Conservation (phyloP, 768 basidiomycete species). For the Collybiopsis luxurians region DNA sequence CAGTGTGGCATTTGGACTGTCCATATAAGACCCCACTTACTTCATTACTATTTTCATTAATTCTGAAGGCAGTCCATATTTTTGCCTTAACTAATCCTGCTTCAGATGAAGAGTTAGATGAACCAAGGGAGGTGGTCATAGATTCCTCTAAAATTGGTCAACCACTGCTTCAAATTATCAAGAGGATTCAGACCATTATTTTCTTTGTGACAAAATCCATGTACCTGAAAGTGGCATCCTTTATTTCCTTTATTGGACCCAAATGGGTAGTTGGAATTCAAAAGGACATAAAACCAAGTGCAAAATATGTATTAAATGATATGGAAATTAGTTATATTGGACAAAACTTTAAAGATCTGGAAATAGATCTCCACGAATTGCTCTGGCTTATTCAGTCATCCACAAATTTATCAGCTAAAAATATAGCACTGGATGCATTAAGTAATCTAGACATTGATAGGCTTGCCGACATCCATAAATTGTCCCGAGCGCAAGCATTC, state of each 20-base stretch:
- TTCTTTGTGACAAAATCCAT: too few species aligned
- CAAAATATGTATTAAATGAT: too few species aligned
- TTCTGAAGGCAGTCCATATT: too few species aligned
- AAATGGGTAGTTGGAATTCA: too few species aligned
- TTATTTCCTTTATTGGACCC: background rate
- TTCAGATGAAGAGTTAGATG: background rate
- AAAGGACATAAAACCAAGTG: too few species aligned
- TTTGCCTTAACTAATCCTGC: too few species aligned
- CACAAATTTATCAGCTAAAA: background rate
- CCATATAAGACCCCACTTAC: too few species aligned
- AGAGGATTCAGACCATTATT: too few species aligned
- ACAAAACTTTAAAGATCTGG: background rate
- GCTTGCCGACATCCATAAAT: background rate
- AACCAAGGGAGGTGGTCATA: background rate
- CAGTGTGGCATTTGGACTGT: background rate
- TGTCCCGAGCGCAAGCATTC: background rate
- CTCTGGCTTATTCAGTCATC: background rate
- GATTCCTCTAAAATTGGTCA: too few species aligned
- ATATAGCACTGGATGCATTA: background rate
- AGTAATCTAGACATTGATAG: background rate
- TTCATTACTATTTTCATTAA: too few species aligned
- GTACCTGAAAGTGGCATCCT: too few species aligned
- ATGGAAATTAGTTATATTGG: too few species aligned
- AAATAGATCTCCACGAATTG: background rate
- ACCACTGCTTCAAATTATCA: background rate